Base-by-base conservation (phyloP, 2,329 filamentous ascomycete species). In the Talaromyces amestolkiae region DNA sequence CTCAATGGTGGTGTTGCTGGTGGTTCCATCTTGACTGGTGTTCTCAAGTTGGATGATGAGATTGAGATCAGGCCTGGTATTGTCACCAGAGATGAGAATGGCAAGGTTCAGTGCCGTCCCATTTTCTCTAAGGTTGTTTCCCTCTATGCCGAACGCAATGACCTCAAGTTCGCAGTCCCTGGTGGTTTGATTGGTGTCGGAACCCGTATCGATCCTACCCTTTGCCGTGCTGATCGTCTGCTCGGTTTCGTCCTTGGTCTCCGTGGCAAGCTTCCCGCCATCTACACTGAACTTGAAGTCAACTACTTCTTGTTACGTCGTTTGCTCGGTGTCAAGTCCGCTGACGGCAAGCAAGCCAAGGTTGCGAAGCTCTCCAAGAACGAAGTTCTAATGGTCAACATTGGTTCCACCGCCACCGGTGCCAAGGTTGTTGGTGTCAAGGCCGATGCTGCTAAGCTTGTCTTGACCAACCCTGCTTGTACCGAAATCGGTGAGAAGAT, bases 361-460 rank as follows among this genome's bases (percentile, higher is more conserved):
- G 95, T 99, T 71, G 93, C 93, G 73, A 99, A 99, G 85, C 86
- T 99, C 70, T 85, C 93, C 65, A 99, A 98, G 89, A 97, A 97
- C 82, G 95, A 99, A 81, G 93, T 98, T 75, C 90, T 99, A 81
- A 98, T 99, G 95, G 95, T 99, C 71, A 99, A 99, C 85, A 99
- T 99, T 77, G 95, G 95, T 68, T 97, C 92, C 43, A 98, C 94
- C 10, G 96, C 95, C 56, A 97, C 94, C 15, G 95, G 95, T 80
- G 95, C 95, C 71, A 99, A 98, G 87, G 92, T 99, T 63, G 87
- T 95, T 66, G 94, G 92, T 74, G 96, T 98, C 77, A 97, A 95
- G 87, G 93, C 94, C 75, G 95, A 99, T 86, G 94, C 93, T 65
- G 95, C 95, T 65, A 97, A 97, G 84, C 86, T 99, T 71, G 90